A percentile compares a stretch with the other conserved stretches of the same genome.
phyloP scores from a whole-genome alignment of 306 rosid genomes.

The Lablab purpureus region DNA sequence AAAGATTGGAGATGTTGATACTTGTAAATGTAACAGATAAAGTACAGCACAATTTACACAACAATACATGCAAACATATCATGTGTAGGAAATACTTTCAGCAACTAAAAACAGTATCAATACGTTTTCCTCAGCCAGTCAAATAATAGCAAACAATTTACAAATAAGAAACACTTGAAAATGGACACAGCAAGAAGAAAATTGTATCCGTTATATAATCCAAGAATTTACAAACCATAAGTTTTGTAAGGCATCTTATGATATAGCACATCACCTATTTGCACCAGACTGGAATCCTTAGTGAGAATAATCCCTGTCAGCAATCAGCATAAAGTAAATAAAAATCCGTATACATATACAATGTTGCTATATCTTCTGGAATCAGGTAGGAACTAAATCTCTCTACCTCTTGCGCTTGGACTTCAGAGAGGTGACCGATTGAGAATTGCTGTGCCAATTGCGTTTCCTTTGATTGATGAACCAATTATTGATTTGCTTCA shows the following conservation, averaged over 20 bases:
- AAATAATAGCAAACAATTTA: slow-evolving; percentile 49
- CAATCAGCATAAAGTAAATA: slow-evolving; percentile 40
- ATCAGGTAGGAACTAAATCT: slow-evolving; percentile 2
- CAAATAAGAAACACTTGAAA: slow-evolving; percentile 38
- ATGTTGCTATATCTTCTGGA: slow-evolving; percentile 13
- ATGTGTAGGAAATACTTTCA: not conserved
- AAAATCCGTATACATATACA: slow-evolving; percentile 21
- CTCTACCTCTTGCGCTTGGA: slow-evolving; percentile 96
- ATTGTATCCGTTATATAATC: slow-evolving; percentile 37
- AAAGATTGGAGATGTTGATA: not conserved
- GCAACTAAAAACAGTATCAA: not conserved
- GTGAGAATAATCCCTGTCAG: slow-evolving; percentile 35
- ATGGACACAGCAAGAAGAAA: slow-evolving; percentile 14
- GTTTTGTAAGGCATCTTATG: slow-evolving; percentile 23
- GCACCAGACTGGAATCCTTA: slow-evolving; percentile 24
- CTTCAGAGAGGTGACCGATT: slow-evolving; percentile 87
- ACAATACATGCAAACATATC: not conserved
- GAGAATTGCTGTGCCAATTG: slow-evolving; percentile 98
- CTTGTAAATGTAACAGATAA: not conserved
- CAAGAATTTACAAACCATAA: slow-evolving; percentile 40
- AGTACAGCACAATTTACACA: slow-evolving; percentile 7
- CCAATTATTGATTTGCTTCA: slow-evolving; percentile 99
- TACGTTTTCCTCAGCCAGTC: slow-evolving; percentile 29
- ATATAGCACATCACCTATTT: slow-evolving; percentile 19
- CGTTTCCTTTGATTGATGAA: slow-evolving; percentile 98